A percentile compares a stretch with the other conserved stretches of the same genome.
Evolutionary conservation across 108 stramenopile species (phyloP).

Genomic region (Cyclotella baltica): DNA sequence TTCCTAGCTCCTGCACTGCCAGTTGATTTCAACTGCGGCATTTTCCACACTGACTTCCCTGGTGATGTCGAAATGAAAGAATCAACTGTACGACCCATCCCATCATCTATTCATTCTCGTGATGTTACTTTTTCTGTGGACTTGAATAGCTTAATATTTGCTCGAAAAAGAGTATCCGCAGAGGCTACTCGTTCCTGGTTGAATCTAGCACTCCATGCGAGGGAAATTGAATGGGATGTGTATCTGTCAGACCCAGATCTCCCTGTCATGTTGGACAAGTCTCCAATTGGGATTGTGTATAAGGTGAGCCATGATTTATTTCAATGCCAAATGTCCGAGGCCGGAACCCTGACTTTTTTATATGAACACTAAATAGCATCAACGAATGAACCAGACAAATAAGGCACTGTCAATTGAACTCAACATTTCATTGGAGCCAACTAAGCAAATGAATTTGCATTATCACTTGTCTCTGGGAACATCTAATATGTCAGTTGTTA

Average conservation of each 20-base stretch:
- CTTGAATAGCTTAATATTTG: constrained; percentile 19
- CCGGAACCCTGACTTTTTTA: neutral
- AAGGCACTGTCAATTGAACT: constrained; percentile 20
- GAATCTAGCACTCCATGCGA: constrained; percentile 17
- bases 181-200: constrained; percentile 22
- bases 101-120: constrained; percentile 20
- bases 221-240: constrained; percentile 41
- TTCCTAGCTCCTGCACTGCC: constrained; percentile 18
- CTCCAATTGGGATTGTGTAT: constrained; percentile 37
- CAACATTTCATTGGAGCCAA: constrained; percentile 24
- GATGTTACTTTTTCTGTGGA: constrained; percentile 18
- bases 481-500: constrained; percentile 26
- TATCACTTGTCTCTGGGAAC: constrained; percentile 14
- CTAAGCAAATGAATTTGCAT: constrained; percentile 15
- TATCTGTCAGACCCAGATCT: neutral
- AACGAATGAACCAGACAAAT: neutral
- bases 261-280: constrained; percentile 19
- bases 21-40: constrained; percentile 2
- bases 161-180: neutral
- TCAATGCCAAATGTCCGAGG: neutral
- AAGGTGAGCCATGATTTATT: constrained; percentile 23
- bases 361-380: neutral
- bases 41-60: constrained; percentile 33
- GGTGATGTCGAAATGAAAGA: neutral
- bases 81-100: neutral